These are phyloP conservation scores for Umbellularia californica DNA, from an alignment of 164 flowering plant genomes.

Conservation along the genomic window DNA sequence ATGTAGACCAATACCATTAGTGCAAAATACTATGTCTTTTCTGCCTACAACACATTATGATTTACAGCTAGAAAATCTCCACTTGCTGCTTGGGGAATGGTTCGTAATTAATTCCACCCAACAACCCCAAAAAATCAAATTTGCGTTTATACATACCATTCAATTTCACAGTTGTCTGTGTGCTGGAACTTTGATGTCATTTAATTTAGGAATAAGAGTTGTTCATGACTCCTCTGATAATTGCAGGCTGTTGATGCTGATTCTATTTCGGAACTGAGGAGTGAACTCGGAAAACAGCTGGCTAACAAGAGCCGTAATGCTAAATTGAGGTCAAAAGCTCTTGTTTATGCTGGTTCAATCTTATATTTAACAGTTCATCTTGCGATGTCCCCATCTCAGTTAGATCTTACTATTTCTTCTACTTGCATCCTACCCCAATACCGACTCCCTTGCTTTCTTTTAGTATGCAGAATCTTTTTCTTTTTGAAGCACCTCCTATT, in stretches of 20 bases:
- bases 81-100: neutral
- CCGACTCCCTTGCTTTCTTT: no score
- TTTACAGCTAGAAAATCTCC: neutral
- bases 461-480: no score
- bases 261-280: slow-evolving; percentile 61
- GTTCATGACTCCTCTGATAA: neutral
- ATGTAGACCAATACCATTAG: no score
- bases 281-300: slow-evolving; percentile 85
- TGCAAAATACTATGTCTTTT: neutral
- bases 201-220: neutral
- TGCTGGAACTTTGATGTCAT: neutral
- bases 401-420: no score
- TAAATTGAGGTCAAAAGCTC: slow-evolving; percentile 43
- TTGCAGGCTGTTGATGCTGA: slow-evolving; percentile 80
- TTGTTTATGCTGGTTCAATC: neutral
- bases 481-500: no score
- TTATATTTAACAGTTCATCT: neutral
- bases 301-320: slow-evolving; percentile 56
- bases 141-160: neutral
- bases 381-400: neutral
- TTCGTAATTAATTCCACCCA: neutral
- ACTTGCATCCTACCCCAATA: no score
- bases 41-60: neutral
- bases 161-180: neutral
- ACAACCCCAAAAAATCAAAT: neutral